Base-by-base conservation (phyloP, 441 rosid species). In the Populus hybrid region DNA sequence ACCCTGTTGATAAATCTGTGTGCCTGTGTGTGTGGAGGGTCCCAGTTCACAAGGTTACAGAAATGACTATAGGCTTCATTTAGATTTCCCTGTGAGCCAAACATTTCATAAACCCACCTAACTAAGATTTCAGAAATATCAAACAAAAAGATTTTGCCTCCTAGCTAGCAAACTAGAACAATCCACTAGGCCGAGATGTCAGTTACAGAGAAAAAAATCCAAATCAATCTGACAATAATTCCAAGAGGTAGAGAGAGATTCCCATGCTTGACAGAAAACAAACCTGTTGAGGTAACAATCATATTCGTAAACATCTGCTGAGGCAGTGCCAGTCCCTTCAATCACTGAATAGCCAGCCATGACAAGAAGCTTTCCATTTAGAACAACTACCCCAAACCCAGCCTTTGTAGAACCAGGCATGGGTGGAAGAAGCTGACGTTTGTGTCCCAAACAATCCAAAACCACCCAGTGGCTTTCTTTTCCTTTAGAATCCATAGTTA, bases 251-350 rank as follows among this genome's bases (percentile, higher is more conserved):
- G 50, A 26, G 16, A 59, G 11, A 33, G 63, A 31, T 2, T 9
- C 40, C 35, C 45, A 69, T 20, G 70, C 63, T 67, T 38, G 40
- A 69, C 9, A 73, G 59, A 59, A 45, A 79, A 82, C 88, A n/a
- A 82, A 97, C 99, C 99, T 91, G 88, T 94, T 94, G 78, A 94
- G 95, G 88, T 94, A 92, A 80, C 93, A 88, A 83, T 97, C 98
- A 76, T 88, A 94, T 86, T 91, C 92, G 75, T 93, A 93, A 80
- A 87, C 97, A 74, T 93, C 97, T n/a, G 93, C 82, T 8, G 93
- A 92, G 59, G 92, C 92, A 78, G 85, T 86, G 71, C 79, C 85
- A 75, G 91, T 80, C 56, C 93, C 95, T 9, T 84, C 87, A 78
- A 73, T 75, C 74, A 79, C 80, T 5, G 92, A 82, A 79, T 84